phyloP scores from a whole-genome alignment of 306 rosid species.

The Coriaria nepalensis region DNA sequence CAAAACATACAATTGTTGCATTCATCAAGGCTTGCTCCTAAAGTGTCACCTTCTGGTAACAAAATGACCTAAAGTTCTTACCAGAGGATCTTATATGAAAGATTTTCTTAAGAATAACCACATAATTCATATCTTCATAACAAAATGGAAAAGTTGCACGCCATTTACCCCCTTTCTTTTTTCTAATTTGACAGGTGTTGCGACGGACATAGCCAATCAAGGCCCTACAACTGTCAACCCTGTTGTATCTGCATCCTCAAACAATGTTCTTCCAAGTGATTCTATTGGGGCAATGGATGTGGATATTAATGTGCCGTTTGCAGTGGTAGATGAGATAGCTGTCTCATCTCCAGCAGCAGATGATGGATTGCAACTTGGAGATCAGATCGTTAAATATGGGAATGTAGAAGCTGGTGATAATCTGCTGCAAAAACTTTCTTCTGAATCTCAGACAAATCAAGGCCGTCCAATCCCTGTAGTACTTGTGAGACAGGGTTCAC shows the following conservation, averaged over 20 bases:
- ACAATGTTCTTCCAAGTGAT: conserved; percentile 27
- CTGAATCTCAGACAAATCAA: conserved; percentile 58
- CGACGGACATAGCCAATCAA: conserved; percentile 29
- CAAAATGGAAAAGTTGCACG: neutral
- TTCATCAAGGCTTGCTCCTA: conserved; percentile 40
- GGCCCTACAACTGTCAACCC: conserved; percentile 19
- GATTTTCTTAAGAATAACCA: neutral
- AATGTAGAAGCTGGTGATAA: conserved; percentile 68
- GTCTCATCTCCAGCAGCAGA: conserved; percentile 85
- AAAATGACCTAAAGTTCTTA: neutral
- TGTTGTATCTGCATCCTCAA: conserved; percentile 26
- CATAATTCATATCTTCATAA: too few relatives aligned
- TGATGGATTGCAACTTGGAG: conserved; percentile 86
- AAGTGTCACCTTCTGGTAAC: conserved; percentile 41
- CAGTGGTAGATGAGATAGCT: conserved; percentile 77
- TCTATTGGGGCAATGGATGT: conserved; percentile 37
- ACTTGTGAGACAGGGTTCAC: conserved; percentile 63
- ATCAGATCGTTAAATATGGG: conserved; percentile 79
- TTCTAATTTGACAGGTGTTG: conserved; percentile 19
- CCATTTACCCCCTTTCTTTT: conserved; percentile 1
- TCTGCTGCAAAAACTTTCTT: conserved; percentile 55
- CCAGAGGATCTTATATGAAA: neutral
- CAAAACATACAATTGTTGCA: conserved; percentile 60
- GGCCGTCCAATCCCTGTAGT: conserved; percentile 40
- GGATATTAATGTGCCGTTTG: conserved; percentile 60